phyloP scores from a whole-genome alignment of 192 early-diverging fungal species.

The Linnemannia elongata region DNA sequence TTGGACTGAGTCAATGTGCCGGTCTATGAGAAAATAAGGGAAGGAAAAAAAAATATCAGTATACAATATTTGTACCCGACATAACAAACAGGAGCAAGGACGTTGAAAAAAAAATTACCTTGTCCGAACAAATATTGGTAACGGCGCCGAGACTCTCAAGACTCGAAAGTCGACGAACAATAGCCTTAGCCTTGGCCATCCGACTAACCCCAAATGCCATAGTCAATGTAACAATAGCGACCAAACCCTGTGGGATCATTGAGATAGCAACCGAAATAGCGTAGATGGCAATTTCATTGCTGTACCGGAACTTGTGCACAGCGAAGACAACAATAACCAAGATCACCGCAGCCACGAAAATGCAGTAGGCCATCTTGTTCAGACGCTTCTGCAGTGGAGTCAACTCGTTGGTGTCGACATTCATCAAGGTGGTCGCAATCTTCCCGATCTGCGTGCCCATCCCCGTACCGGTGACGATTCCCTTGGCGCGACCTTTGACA shows the following conservation, averaged over 20 bases:
- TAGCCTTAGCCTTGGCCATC: constrained; percentile 87
- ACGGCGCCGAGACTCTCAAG: constrained; percentile 93
- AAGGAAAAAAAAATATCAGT: not conserved
- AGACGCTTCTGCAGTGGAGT: constrained; percentile 77
- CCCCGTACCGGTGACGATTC: constrained; percentile 85
- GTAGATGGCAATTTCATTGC: constrained; percentile 74
- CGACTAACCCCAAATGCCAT: constrained; percentile 90
- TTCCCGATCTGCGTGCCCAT: constrained; percentile 91
- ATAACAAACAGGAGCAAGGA: constrained; percentile 65
- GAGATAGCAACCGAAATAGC: constrained; percentile 90
- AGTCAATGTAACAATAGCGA: constrained; percentile 92
- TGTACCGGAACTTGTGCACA: constrained; percentile 71
- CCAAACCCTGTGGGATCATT: constrained; percentile 93
- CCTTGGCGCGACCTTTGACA: constrained; percentile 92
- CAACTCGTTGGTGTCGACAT: constrained; percentile 62
- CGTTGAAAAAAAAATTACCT: constrained; percentile 72
- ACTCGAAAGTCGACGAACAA: constrained; percentile 89
- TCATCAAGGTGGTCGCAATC: constrained; percentile 87
- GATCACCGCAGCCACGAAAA: constrained; percentile 81
- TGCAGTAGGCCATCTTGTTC: constrained; percentile 79
- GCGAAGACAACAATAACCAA: constrained; percentile 88
- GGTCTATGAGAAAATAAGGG: constrained; percentile 58
- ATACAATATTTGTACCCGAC: not conserved
- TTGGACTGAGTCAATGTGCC: constrained; percentile 95
- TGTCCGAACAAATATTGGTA: constrained; percentile 95